phyloP scores from a whole-genome alignment of 805 yeast genomes.

The Ogataea dorogensis region DNA sequence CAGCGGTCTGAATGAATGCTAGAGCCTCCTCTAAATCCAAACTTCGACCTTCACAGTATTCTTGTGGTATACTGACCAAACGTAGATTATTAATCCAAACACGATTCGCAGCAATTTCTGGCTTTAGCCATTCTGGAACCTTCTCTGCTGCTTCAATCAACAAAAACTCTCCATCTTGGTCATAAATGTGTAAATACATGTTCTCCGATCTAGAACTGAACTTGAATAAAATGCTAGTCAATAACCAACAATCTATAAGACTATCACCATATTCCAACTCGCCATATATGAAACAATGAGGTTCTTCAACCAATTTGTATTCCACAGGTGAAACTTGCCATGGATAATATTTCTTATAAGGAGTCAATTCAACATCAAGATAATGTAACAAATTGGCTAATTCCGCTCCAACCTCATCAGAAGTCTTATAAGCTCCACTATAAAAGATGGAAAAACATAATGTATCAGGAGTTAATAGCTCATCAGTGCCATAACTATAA shows the following conservation, averaged over 20 bases:
- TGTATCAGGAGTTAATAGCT: slow-evolving; percentile 18
- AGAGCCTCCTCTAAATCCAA: slow-evolving; percentile 41
- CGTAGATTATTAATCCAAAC: slow-evolving; percentile 49
- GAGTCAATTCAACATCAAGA: slow-evolving; percentile 27
- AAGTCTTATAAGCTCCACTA: slow-evolving; percentile 30
- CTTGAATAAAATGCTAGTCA: slow-evolving; percentile 39
- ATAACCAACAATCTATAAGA: slow-evolving; percentile 44
- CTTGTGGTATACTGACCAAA: slow-evolving; percentile 40
- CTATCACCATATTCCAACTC: slow-evolving; percentile 44
- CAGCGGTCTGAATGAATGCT: slow-evolving; percentile 37
- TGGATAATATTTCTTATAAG: slow-evolving; percentile 41
- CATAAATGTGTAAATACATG: slow-evolving; percentile 45
- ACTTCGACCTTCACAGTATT: slow-evolving; percentile 34
- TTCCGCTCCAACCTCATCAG: slow-evolving; percentile 17
- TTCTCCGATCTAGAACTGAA: slow-evolving; percentile 33
- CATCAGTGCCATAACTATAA: slow-evolving; percentile 12
- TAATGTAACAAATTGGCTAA: slow-evolving; percentile 20
- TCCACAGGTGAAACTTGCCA: slow-evolving; percentile 39
- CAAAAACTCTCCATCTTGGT: slow-evolving; percentile 56
- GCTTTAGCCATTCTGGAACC: slow-evolving; percentile 47
- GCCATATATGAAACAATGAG: slow-evolving; percentile 36
- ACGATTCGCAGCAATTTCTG: slow-evolving; percentile 47
- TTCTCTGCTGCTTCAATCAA: slow-evolving; percentile 48
- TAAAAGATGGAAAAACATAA: slow-evolving; percentile 31
- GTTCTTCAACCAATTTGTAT: slow-evolving; percentile 18